Evolutionary conservation across 208 protist species (phyloP).

Genomic region (Crithidia fasciculata): DNA sequence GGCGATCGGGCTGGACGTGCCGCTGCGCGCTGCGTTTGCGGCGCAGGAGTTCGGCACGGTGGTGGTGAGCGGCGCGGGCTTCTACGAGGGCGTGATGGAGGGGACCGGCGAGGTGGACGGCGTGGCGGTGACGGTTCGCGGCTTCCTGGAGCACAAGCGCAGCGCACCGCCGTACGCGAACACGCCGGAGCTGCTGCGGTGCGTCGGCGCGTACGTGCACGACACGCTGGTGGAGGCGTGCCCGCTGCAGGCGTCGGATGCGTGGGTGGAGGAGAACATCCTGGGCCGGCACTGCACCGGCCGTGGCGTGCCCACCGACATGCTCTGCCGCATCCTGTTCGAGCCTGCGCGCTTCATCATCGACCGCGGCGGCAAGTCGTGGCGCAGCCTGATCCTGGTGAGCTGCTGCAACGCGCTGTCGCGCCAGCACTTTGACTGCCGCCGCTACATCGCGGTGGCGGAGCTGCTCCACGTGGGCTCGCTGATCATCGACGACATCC

Average conservation of each 20-base stretch:
- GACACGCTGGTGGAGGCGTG: slow-evolving; percentile 42
- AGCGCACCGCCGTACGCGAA: slow-evolving; percentile 13
- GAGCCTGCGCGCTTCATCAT: slow-evolving; percentile 59
- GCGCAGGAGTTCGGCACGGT: slow-evolving; percentile 62
- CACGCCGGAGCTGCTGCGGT: slow-evolving; percentile 42
- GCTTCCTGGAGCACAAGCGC: slow-evolving; percentile 57
- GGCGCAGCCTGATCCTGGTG: slow-evolving; percentile 66
- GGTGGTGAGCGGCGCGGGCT: slow-evolving; percentile 40
- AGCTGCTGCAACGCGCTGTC: slow-evolving; percentile 58
- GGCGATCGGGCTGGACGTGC: slow-evolving; percentile 33
- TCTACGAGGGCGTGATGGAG: slow-evolving; percentile 56
- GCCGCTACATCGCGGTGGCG: slow-evolving; percentile 52
- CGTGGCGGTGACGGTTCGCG: slow-evolving; percentile 27
- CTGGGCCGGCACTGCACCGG: slow-evolving; percentile 33
- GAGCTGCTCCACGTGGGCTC: slow-evolving; percentile 79
- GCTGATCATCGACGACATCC: slow-evolving; percentile 80
- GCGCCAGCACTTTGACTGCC: slow-evolving; percentile 61
- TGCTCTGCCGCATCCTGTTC: slow-evolving; percentile 59
- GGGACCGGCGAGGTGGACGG: slow-evolving; percentile 35
- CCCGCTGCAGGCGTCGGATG: slow-evolving; percentile 38
- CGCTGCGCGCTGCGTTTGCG: slow-evolving; percentile 39
- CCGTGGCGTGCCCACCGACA: slow-evolving; percentile 23
- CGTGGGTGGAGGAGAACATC: slow-evolving; percentile 58
- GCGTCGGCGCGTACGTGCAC: slow-evolving; percentile 41
- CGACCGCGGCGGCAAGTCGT: slow-evolving; percentile 69